Base-by-base conservation (phyloP, 1,139 yeast genomes). In the Geotrichum macrosporum region DNA sequence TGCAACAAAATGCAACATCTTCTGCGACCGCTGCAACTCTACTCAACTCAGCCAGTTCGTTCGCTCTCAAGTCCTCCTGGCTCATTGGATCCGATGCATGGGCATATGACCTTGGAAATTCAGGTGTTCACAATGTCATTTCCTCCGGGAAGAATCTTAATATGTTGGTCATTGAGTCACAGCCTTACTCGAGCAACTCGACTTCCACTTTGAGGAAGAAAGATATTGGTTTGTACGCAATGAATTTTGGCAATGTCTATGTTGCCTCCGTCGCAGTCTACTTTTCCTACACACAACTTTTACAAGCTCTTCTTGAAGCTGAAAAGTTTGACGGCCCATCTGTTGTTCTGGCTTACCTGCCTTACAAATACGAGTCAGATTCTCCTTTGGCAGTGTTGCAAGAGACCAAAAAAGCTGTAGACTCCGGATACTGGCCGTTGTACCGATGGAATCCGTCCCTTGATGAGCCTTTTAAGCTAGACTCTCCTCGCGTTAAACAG, bases 191-290 rank as follows among this genome's bases (percentile, higher is more conserved):
- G 19, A 72, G 72, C 44, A 62, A 63, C 40, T 53, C 53, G n/a
- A 52, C 53, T 29, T 50, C 62, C 16, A 31, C 55, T 18, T 67
- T 70, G 60, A 80, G 95, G 61, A 89, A 92, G 73, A 89, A 89
- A 70, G 96, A 92, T 64, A 81, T 89, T 56, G 98, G 97, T 51
- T 72, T 89, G 47, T 92, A 87, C 63, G 96, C 96, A 45, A 86
- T 89, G 96, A 87, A 87, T 68, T 87, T 84, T 60, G 94, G 95
- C 52, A 79, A 81, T 51, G 82, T 85, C 45, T 89, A 88, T 61
- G 96, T 89, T 55, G 96, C 97, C 5, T 87, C 96, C 16, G 92
- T 88, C 45, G 97, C 97, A 20, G 83, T 89, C 33, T 89, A 92
- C 66, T 78, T 95, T 1, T 87, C 96, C 1, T 89, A 89, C 69